phyloP scores from a whole-genome alignment of 495 filamentous ascomycete species.

The Corynascus novoguineensis region DNA sequence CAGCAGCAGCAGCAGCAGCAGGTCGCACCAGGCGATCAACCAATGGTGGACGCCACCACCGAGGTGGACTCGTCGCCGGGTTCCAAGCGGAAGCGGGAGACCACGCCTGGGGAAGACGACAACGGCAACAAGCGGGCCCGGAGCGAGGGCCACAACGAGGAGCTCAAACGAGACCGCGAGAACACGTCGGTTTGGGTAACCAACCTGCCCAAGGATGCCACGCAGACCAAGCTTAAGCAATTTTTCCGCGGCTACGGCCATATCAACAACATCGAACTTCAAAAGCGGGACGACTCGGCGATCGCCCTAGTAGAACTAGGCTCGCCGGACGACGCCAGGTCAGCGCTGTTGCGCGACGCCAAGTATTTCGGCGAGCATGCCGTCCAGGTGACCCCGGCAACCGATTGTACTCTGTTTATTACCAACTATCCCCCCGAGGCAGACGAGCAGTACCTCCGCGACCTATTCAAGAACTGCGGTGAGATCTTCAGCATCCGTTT shows the following conservation, averaged over 20 bases:
- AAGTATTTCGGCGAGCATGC: conserved; percentile 65
- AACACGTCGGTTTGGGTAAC: conserved; percentile 77
- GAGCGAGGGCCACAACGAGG: conserved; percentile 36
- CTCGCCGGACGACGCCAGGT: conserved; percentile 67
- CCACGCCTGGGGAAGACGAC: conserved; percentile 40
- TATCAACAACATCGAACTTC: conserved; percentile 67
- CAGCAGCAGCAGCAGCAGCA: conserved; percentile 2
- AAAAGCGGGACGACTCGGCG: conserved; percentile 51
- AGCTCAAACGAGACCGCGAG: conserved; percentile 75
- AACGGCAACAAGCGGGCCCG: conserved; percentile 54
- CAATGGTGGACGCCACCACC: conserved; percentile 25
- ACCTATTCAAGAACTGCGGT: conserved; percentile 72
- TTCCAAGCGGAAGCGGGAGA: conserved; percentile 68
- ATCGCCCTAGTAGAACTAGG: conserved; percentile 82
- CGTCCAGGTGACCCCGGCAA: conserved; percentile 67
- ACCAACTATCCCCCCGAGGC: conserved; percentile 85
- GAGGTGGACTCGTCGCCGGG: conserved; percentile 27
- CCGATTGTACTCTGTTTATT: conserved; percentile 75
- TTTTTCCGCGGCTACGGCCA: conserved; percentile 88
- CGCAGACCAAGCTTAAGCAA: conserved; percentile 67
- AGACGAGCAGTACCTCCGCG: conserved; percentile 72
- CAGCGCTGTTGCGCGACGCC: conserved; percentile 71
- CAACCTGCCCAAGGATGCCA: conserved; percentile 63
- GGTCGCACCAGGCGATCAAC: conserved; percentile 24
- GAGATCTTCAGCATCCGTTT: conserved; percentile 81